Evolutionary conservation across 768 basidiomycete genomes (phyloP).

Genomic region (Auriscalpium orientale): DNA sequence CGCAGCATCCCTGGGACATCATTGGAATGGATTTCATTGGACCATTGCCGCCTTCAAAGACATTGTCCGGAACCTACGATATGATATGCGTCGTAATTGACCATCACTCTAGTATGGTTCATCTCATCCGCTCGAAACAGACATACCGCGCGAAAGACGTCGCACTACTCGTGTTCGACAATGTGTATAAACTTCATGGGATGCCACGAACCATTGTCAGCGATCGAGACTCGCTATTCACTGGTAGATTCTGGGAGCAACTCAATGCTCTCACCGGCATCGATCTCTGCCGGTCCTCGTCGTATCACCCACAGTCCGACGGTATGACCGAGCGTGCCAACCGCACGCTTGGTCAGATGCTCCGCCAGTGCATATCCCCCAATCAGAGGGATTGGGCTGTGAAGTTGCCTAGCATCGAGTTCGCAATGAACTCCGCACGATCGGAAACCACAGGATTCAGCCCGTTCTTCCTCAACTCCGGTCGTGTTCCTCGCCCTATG

Average conservation of each 20-base stretch:
- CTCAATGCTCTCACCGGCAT: conserved; percentile 24
- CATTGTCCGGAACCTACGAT: conserved; percentile 19
- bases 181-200: conserved; percentile 32
- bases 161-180: conserved; percentile 27
- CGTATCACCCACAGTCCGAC: conserved; percentile 38
- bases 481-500: conserved; percentile 24
- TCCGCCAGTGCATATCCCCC: conserved; percentile 18
- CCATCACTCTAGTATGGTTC: conserved; percentile 22
- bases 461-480: conserved; percentile 31
- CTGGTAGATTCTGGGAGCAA: conserved; percentile 32
- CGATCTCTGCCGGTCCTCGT: conserved; percentile 28
- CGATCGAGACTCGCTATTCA: conserved; percentile 36
- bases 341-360: conserved; percentile 24
- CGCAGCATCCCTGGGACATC: conserved; percentile 20
- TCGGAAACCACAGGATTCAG: conserved; percentile 28
- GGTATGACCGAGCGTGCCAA: conserved; percentile 31
- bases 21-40: conserved; percentile 24
- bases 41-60: conserved; percentile 19
- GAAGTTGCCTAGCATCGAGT: conserved; percentile 28
- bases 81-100: too few relatives aligned
- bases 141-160: conserved; percentile 27
- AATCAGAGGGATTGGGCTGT: conserved; percentile 28
- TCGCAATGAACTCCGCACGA: conserved; percentile 29
- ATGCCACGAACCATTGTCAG: conserved; percentile 31
- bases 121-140: conserved; percentile 22